A percentile compares a stretch with the other conserved stretches of the same genome.
These are phyloP conservation scores for Solanum neorickii DNA, from an alignment of 257 asterid genomes.

Conservation along the genomic window DNA sequence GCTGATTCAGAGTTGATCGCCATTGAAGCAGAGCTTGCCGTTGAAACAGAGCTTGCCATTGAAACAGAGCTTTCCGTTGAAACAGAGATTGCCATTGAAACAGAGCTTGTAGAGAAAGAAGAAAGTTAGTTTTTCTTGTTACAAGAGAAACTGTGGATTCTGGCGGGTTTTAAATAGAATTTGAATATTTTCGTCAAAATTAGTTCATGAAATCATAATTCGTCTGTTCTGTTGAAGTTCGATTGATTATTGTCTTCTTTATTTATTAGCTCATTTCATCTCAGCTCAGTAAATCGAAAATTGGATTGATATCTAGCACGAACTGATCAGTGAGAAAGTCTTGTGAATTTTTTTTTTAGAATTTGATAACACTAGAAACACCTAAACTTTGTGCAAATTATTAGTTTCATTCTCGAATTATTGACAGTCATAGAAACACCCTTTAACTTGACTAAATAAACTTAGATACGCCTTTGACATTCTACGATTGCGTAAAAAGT, in stretches of 20 bases:
- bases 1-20: background rate
- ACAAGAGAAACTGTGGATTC: background rate
- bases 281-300: background rate
- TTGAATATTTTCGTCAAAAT: background rate
- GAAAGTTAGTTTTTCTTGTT: background rate
- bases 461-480: background rate
- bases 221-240: background rate
- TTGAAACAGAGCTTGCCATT: background rate
- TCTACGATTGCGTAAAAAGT: background rate
- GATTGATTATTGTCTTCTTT: background rate
- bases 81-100: background rate
- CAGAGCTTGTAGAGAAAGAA: background rate
- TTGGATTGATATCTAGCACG: background rate
- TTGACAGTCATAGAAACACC: no score
- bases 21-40: background rate
- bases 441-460: no score
- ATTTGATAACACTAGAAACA: background rate
- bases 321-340: background rate
- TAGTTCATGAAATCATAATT: background rate
- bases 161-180: background rate
- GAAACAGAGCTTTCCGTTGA: background rate
- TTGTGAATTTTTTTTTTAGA: background rate
- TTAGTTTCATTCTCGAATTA: no score
- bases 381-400: fast-evolving
- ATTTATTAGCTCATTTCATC: background rate